phyloP scores from a whole-genome alignment of 441 rosid species.

The Gossypium gossypioides region DNA sequence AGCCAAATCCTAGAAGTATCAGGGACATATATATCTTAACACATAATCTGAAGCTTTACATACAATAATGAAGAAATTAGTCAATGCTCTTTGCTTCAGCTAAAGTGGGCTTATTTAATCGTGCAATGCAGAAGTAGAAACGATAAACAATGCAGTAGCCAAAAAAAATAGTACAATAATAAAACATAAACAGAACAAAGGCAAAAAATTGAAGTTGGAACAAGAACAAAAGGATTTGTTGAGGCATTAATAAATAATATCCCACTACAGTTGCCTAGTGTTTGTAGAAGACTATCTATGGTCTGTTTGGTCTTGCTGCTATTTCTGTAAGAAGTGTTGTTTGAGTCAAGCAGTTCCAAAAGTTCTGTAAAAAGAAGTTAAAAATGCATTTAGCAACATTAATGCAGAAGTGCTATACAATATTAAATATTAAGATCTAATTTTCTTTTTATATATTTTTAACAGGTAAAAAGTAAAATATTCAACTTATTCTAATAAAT shows the following conservation, averaged over 20 bases:
- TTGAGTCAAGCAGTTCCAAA: neutral
- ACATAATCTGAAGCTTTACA: neutral
- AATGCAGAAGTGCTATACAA: neutral
- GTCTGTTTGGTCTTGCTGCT: neutral
- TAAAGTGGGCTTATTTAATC: neutral
- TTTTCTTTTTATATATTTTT: neutral
- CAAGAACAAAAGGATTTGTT: neutral
- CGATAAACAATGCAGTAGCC: neutral
- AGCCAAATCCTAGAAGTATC: neutral
- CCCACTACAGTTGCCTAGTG: neutral
- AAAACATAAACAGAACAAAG: neutral
- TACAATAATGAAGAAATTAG: neutral
- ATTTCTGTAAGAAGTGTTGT: neutral
- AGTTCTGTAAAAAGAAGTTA: neutral
- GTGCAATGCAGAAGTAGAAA: neutral
- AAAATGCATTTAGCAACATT: neutral
- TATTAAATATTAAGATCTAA: neutral
- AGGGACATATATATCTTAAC: neutral
- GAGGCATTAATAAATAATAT: neutral
- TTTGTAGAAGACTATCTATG: slow-evolving; percentile 1
- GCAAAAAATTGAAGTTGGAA: slow-evolving; percentile 1
- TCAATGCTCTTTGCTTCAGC: neutral
- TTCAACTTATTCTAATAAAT: neutral
- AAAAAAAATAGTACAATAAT: neutral
- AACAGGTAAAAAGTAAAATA: neutral